Evolutionary conservation across 805 yeast genomes (phyloP).

Genomic region (Schwanniomyces polymorphus): DNA sequence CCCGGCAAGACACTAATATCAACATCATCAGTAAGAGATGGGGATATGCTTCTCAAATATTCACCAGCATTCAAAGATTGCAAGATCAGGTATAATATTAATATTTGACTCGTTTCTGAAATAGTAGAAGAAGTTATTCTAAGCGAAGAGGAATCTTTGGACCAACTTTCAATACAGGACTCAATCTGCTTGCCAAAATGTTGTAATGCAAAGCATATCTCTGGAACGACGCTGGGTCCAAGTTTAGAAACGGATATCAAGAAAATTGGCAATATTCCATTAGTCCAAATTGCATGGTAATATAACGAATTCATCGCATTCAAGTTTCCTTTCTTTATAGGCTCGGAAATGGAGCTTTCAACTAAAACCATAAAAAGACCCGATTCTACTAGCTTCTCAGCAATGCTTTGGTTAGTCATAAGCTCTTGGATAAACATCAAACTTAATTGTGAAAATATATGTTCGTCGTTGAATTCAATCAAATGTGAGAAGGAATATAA

Average conservation of each 20-base stretch:
- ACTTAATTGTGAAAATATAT: constrained; percentile 69
- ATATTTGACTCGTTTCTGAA: constrained; percentile 54
- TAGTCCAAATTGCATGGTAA: constrained; percentile 80
- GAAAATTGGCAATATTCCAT: constrained; percentile 72
- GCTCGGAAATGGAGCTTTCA: constrained; percentile 71
- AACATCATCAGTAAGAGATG: constrained; percentile 10
- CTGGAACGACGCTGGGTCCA: constrained; percentile 64
- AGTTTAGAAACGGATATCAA: constrained; percentile 59
- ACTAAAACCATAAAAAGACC: constrained; percentile 67
- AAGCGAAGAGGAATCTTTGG: constrained; percentile 48
- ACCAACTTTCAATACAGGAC: constrained; percentile 68
- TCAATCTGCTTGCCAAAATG: constrained; percentile 67
- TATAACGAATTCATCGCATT: constrained; percentile 51
- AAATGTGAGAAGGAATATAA: constrained; percentile 69
- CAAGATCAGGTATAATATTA: constrained; percentile 61
- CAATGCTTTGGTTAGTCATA: constrained; percentile 58
- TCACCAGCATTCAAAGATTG: constrained; percentile 52
- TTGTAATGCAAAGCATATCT: constrained; percentile 59
- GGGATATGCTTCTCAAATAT: constrained; percentile 26
- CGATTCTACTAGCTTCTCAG: constrained; percentile 60
- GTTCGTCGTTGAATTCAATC: constrained; percentile 59
- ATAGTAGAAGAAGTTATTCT: constrained; percentile 35
- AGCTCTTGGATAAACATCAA: constrained; percentile 70
- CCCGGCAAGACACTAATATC: constrained; percentile 52
- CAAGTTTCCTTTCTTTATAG: constrained; percentile 66